Base-by-base conservation (phyloP, 2,329 filamentous ascomycete genomes). In the Fusarium compactum region DNA sequence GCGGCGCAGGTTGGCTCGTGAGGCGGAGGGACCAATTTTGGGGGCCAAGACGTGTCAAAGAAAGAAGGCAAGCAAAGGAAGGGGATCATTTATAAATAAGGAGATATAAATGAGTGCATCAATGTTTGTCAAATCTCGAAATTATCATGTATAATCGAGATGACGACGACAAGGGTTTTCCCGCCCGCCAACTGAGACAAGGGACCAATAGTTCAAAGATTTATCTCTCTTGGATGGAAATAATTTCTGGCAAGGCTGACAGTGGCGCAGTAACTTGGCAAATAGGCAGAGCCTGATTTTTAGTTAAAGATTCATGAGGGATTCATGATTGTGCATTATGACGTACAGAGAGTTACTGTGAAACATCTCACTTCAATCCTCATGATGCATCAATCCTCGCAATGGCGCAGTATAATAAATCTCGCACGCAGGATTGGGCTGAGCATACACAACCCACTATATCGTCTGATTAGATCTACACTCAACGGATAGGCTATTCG, bases 1-100 rank as follows among this genome's bases (percentile, higher is more conserved):
- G 66, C 59, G 47, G 62, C 47, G 63, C 61, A 60, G 44, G 50
- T 41, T 70, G 69, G 68, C 66, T 70, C 30, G 61, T 67, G 64
- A 65, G 50, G 65, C 62, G 71, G 69, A 67, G 62, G 52, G 29
- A 18, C 44, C 53, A 27, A 32, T 43, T 52, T 60, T 57, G 53
- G 69, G 67, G 71, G 69, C 59, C 58, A 46, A 45, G 45, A 69
- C 53, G 55, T 40, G 54, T 30, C 7, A 27, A 38, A 53, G 18
- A 47, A 25, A 18, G 47, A 30, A 24, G 22, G 5, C 22, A 24
- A 5, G 5, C 5, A 24, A 24, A 24, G 6, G 24, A 24, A 24
- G 24, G 24, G 24, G 24, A 24, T 24, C n/a, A 6, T 24, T 1
- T 24, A 5, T 24, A 24, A 24, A 24, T 24, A 24, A 24, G 16